Evolutionary conservation across 495 filamentous ascomycete species (phyloP), one percentile per base, ranked within the genome.

Genomic region (Penicillium herquei): DNA sequence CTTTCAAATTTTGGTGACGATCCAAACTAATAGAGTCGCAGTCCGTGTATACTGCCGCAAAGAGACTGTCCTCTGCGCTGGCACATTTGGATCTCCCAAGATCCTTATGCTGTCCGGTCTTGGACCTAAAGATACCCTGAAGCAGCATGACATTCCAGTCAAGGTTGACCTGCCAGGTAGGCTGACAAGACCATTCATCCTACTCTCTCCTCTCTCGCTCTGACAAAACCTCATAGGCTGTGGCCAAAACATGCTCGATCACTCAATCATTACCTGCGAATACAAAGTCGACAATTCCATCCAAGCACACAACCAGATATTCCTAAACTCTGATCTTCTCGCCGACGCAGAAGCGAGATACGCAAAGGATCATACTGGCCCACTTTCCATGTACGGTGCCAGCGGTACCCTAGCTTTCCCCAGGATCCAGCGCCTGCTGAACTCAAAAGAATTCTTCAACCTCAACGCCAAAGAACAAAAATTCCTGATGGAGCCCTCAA

Each of bases 251-350:
- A 49, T 49, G 47, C 47, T 49, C 9, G 47, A 49, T 12, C 47
- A 49, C 37, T 49, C 47, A n/a, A 49, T 49, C 18, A 49, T 49
- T 33, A 49, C 47, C 8, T 49, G 47, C n/a, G 47, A 49, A 49
- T 49, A 49, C 33, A 49, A 49, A 35, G 47, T 49, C 12, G 18
- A 49, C 13, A 39, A 49, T 21, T 12, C 12, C n/a, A n/a, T 49
- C 6, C 47, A 31, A 11, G 47, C 47, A 21, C 47, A 49, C 18
- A 49, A 49, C 32, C 12, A 49, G n/a, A 7, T 49, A 1, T 49
- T 49, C 32, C 31, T 49, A 7, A 11, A 49, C 14, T 32, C 47
- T 0, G 32, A 21, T 10, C 1, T 37, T 17, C 47, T 49, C 12
- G 16, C 33, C 5, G n/a, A 49, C 17, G 47, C 47, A 1, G 47